A percentile compares a stretch with the other conserved stretches of the same genome.
Conservation (phyloP, 106 monocot species). For the Allium fistulosum region DNA sequence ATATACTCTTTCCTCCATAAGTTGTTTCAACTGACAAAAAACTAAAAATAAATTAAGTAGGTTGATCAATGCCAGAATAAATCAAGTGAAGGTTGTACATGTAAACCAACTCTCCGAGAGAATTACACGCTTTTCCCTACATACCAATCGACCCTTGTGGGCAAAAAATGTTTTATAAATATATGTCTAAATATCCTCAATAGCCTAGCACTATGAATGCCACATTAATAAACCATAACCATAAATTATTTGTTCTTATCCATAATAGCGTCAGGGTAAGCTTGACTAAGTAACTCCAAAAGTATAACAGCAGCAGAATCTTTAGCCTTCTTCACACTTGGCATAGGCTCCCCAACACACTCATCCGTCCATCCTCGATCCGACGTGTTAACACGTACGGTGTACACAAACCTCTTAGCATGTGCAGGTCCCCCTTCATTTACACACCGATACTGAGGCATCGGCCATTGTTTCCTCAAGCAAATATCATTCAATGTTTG, state of each 20-base stretch:
- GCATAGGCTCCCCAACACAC: slow-evolving; percentile 94
- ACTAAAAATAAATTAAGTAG: too few species aligned
- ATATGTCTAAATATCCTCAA: too few species aligned
- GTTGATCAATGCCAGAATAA: too few species aligned
- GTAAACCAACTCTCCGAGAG: too few species aligned
- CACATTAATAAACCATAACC: too few species aligned
- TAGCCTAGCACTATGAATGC: too few species aligned
- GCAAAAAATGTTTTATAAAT: too few species aligned
- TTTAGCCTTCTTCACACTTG: slow-evolving; percentile 99
- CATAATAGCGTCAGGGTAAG: slow-evolving; percentile 38
- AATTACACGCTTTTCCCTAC: too few species aligned
- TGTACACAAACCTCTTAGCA: slow-evolving; percentile 85
- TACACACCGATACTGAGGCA: slow-evolving; percentile 85
- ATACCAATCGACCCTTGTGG: too few species aligned
- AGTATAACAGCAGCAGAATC: slow-evolving; percentile 92
- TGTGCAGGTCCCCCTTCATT: slow-evolving; percentile 97
- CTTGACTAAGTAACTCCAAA: slow-evolving; percentile 60
- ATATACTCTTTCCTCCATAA: too few species aligned
- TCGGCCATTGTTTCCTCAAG: slow-evolving; percentile 88
- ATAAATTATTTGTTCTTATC: neutral
- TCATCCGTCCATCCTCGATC: slow-evolving; percentile 92
- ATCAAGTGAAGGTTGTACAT: too few species aligned
- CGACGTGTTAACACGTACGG: slow-evolving; percentile 81
- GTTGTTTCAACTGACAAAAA: too few species aligned
- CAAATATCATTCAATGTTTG: slow-evolving; percentile 94